Percentiles rank a stretch among this genome's conserved stretches.
Conservation (phyloP, 2,329 filamentous ascomycete species). For the Nannizziopsis barbatae region DNA sequence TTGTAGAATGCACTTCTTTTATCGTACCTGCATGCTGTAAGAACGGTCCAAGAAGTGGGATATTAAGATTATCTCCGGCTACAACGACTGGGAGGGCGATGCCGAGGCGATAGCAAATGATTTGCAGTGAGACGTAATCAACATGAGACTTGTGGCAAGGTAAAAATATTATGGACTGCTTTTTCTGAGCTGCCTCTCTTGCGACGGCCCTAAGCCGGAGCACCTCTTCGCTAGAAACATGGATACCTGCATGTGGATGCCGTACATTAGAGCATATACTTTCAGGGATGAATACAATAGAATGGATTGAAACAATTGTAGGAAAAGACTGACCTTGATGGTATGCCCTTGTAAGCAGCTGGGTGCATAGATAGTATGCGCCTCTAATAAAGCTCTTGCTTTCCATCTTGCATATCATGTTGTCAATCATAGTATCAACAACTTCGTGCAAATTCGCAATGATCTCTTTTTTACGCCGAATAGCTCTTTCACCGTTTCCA, state of each 20-base stretch:
- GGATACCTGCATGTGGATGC: constrained; percentile 48
- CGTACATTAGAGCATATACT: not conserved
- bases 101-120: constrained; percentile 90
- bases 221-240: constrained; percentile 91
- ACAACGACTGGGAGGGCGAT: constrained; percentile 84
- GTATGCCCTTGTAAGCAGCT: constrained; percentile 83
- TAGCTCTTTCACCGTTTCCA: constrained; percentile 18
- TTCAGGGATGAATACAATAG: not conserved
- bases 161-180: constrained; percentile 90
- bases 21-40: constrained; percentile 68
- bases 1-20: not conserved
- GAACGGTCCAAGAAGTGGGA: constrained; percentile 79
- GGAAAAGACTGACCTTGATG: constrained; percentile 56
- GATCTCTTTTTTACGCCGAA: constrained; percentile 46
- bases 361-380: constrained; percentile 80
- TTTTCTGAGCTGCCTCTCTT: constrained; percentile 68
- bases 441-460: constrained; percentile 66
- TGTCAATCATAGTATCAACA: constrained; percentile 74
- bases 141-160: constrained; percentile 92
- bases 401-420: constrained; percentile 99
- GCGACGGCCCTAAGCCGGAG: constrained; percentile 70
- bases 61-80: constrained; percentile 91
- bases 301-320: no score
- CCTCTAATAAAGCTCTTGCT: constrained; percentile 83
- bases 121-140: constrained; percentile 87